phyloP scores from a whole-genome alignment of 73 alveolate species.

The Paramecium caudatum region DNA sequence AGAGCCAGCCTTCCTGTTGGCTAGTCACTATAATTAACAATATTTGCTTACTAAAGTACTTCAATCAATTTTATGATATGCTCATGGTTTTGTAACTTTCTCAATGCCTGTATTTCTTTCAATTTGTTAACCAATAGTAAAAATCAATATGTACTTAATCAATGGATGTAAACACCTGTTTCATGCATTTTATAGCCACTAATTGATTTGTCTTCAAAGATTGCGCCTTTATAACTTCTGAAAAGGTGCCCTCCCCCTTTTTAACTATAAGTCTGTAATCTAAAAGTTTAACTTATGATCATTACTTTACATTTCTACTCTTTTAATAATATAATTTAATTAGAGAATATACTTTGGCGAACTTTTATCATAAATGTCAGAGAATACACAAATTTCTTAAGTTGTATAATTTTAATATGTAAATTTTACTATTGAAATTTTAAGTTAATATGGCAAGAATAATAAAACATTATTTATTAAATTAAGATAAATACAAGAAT shows the following conservation, averaged over 20 bases:
- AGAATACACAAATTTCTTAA: too few species aligned
- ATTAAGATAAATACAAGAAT: too few species aligned
- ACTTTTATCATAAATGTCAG: too few species aligned
- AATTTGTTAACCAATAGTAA: conserved; percentile 78
- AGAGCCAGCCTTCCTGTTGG: conserved; percentile 87
- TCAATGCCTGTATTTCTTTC: conserved; percentile 91
- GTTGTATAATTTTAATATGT: too few species aligned
- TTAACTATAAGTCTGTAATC: conserved; percentile 83
- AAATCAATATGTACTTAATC: conserved; percentile 85
- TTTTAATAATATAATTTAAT: neutral
- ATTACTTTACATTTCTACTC: conserved; percentile 8
- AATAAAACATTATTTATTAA: too few species aligned
- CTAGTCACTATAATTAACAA: conserved; percentile 75
- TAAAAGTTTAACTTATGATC: conserved; percentile 14
- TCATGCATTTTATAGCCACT: conserved; percentile 98
- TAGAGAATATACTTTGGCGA: too few species aligned
- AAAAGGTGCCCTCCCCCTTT: conserved; percentile 98
- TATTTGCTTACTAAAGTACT: conserved; percentile 54
- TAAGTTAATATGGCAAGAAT: too few species aligned
- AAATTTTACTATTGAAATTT: too few species aligned
- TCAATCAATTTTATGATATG: conserved; percentile 93
- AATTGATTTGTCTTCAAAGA: conserved; percentile 90
- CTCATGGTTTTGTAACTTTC: conserved; percentile 96
- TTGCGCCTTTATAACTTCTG: conserved; percentile 99
- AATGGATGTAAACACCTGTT: conserved; percentile 85